Evolutionary conservation across 2,329 filamentous ascomycete genomes (phyloP).

Genomic region (Coniochaeta hoffmannii): DNA sequence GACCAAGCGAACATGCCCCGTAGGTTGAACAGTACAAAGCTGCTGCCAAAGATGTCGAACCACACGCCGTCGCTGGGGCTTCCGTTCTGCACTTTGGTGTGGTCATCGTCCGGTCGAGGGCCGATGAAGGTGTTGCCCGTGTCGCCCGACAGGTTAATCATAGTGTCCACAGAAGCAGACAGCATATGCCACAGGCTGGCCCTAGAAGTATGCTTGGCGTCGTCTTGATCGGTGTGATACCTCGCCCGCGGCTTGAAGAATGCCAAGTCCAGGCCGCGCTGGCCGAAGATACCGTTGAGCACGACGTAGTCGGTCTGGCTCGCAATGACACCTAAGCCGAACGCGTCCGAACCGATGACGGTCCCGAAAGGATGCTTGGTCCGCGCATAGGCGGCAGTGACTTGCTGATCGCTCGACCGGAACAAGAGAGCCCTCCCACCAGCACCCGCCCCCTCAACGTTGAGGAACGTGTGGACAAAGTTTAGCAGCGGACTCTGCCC

Average conservation of each 20-base stretch:
- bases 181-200: conserved; percentile 89
- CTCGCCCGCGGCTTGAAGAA: conserved; percentile 80
- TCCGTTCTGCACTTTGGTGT: conserved; percentile 59
- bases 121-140: conserved; percentile 60
- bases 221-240: conserved; percentile 90
- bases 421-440: conserved; percentile 85
- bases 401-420: conserved; percentile 77
- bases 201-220: conserved; percentile 67
- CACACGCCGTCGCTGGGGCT: conserved; percentile 68
- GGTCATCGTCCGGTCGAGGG: conserved; percentile 42
- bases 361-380: conserved; percentile 74
- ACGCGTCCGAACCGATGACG: conserved; percentile 76
- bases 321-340: conserved; percentile 67
- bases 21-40: conserved; percentile 71
- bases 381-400: conserved; percentile 69
- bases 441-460: conserved; percentile 89
- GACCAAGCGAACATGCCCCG: conserved; percentile 84
- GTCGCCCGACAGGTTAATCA: conserved; percentile 62
- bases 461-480: conserved; percentile 82
- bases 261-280: conserved; percentile 84
- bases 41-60: conserved; percentile 84
- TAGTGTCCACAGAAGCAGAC: conserved; percentile 70
- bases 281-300: conserved; percentile 68
- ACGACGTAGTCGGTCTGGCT: conserved; percentile 89
- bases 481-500: conserved; percentile 73